Evolutionary conservation across 306 rosid species (phyloP).

Genomic region (Geum urbanum): DNA sequence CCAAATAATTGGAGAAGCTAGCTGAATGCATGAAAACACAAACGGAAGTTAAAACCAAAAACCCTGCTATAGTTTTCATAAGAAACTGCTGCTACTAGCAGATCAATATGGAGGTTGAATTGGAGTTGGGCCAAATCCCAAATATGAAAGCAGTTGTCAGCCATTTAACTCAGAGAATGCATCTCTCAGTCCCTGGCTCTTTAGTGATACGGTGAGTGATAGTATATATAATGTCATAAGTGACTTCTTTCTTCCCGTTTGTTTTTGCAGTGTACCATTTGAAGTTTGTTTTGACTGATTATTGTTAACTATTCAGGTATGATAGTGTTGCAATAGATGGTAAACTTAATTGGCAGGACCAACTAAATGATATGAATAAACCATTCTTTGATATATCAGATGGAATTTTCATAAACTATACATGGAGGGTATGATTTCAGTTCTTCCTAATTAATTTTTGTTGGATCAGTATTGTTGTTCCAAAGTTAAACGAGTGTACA

Average conservation of each 20-base stretch:
- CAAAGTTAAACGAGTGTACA: not conserved
- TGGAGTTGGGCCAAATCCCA: slow-evolving; percentile 50
- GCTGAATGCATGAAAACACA: too few relatives aligned
- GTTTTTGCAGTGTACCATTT: slow-evolving; percentile 1
- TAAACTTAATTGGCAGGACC: slow-evolving; percentile 62
- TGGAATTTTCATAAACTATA: slow-evolving; percentile 81
- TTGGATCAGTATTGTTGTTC: not conserved
- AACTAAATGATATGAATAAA: slow-evolving; percentile 63
- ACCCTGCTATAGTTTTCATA: slow-evolving; percentile 8
- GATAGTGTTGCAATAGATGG: slow-evolving; percentile 80
- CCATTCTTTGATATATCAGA: slow-evolving; percentile 84
- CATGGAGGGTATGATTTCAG: slow-evolving; percentile 67
- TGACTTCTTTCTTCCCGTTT: slow-evolving; percentile 2
- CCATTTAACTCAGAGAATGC: slow-evolving; percentile 67
- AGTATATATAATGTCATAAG: slow-evolving; percentile 8
- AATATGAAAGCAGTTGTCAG: slow-evolving; percentile 69
- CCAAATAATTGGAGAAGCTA: too few relatives aligned
- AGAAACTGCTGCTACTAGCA: slow-evolving; percentile 34
- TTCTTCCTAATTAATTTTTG: slow-evolving; percentile 18
- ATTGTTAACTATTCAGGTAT: slow-evolving; percentile 56
- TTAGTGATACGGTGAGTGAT: slow-evolving; percentile 75
- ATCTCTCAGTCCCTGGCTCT: slow-evolving; percentile 71
- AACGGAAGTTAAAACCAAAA: too few relatives aligned
- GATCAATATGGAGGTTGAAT: slow-evolving; percentile 78
- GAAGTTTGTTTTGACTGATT: slow-evolving; percentile 27